Conservation (phyloP, 805 yeast species). For the Kluyveromyces siamensis region DNA sequence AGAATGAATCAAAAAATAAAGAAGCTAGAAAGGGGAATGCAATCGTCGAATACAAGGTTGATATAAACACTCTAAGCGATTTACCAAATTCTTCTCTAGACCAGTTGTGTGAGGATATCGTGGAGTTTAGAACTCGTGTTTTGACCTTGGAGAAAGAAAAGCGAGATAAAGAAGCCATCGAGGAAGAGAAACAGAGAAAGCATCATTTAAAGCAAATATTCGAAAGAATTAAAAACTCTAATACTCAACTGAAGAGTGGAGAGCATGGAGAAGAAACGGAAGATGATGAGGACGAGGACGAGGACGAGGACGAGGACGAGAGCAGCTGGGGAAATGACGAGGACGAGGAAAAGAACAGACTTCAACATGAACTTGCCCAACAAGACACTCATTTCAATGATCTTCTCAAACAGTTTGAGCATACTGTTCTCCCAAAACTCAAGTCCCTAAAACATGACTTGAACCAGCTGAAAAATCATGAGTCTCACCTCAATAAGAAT, state of each 20-base stretch:
- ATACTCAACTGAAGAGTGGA: constrained; percentile 3
- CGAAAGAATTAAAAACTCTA: constrained; percentile 18
- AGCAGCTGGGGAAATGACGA: constrained; percentile 10
- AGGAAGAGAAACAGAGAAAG: constrained; percentile 20
- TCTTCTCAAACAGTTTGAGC: constrained; percentile 9
- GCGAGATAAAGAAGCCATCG: constrained; percentile 33
- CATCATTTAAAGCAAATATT: constrained; percentile 20
- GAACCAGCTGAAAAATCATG: constrained; percentile 12
- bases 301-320: constrained; percentile 3
- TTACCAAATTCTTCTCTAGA: constrained; percentile 20
- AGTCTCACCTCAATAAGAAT: constrained; percentile 8
- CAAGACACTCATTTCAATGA: constrained; percentile 11
- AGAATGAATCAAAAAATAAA: background rate
- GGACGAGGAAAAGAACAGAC: constrained; percentile 9
- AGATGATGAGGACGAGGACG: constrained; percentile 6
- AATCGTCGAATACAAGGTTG: constrained; percentile 17
- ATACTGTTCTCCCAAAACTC: constrained; percentile 14
- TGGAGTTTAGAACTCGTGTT: constrained; percentile 48
- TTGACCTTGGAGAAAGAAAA: constrained; percentile 43
- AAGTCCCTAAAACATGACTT: constrained; percentile 9
- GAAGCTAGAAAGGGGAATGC: constrained; percentile 2
- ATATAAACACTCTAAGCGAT: constrained; percentile 22
- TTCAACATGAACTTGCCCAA: constrained; percentile 9
- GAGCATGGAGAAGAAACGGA: constrained; percentile 6
- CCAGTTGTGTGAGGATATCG: constrained; percentile 35